A percentile compares a stretch with the other conserved stretches of the same genome.
These are phyloP conservation scores for Nicotiana attenuata DNA, from an alignment of 257 asterid genomes.

Conservation along the genomic window DNA sequence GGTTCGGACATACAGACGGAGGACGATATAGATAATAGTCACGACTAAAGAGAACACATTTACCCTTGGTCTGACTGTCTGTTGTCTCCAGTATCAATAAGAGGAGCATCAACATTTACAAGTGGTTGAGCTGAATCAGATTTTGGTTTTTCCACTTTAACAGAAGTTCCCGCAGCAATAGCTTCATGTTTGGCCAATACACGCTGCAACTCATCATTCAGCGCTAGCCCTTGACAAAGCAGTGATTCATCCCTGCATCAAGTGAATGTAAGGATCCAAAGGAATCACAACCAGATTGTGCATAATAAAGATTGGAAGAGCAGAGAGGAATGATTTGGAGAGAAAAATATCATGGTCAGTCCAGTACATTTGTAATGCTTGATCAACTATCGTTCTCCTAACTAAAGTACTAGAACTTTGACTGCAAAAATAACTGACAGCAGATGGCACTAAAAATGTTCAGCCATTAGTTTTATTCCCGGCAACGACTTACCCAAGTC, in stretches of 20 bases:
- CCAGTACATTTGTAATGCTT: not conserved
- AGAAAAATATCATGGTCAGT: not conserved
- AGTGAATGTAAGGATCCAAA: conserved; percentile 15
- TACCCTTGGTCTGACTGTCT: conserved; percentile 59
- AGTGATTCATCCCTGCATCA: conserved; percentile 80
- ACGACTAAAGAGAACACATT: conserved; percentile 17
- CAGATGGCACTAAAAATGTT: not conserved
- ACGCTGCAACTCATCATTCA: conserved; percentile 92
- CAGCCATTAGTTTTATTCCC: not conserved
- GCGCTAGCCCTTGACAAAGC: conserved; percentile 84
- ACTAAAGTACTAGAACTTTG: not conserved
- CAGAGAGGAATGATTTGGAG: not conserved
- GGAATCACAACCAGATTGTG: not conserved
- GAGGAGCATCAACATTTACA: conserved; percentile 65
- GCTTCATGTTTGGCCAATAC: conserved; percentile 89
- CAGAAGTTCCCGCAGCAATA: conserved; percentile 61
- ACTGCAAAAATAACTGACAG: not conserved
- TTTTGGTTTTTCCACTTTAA: conserved; percentile 47
- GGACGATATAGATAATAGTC: conserved; percentile 1
- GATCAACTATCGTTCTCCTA: not conserved
- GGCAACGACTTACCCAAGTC: not conserved
- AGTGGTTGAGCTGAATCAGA: conserved; percentile 49
- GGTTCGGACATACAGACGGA: not conserved
- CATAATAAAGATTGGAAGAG: not conserved
- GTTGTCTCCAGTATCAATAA: conserved; percentile 73